Percentiles rank a stretch among this genome's conserved stretches.
Evolutionary conservation across 2,329 filamentous ascomycete species (phyloP).

Genomic region (Pseudogymnoascus sp.): DNA sequence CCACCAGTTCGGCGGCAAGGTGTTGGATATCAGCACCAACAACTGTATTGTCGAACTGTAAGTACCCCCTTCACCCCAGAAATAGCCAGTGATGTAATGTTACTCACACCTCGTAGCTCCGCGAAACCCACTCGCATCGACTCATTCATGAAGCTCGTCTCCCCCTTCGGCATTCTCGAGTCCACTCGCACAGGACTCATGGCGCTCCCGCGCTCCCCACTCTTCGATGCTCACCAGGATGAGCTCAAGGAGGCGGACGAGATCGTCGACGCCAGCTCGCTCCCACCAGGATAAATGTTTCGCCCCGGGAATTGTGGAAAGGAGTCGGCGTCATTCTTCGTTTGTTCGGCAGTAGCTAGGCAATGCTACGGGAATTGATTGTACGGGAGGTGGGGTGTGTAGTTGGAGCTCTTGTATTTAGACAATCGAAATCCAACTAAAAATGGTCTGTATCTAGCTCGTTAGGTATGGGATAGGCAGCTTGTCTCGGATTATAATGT

Average conservation of each 20-base stretch:
- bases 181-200: slow-evolving; percentile 93
- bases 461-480: slow-evolving; percentile 5
- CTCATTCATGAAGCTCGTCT: slow-evolving; percentile 92
- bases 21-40: slow-evolving; percentile 94
- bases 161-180: slow-evolving; percentile 92
- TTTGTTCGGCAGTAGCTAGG: slow-evolving; percentile 4
- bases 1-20: slow-evolving; percentile 96
- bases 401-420: slow-evolving; percentile 2
- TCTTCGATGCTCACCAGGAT: slow-evolving; percentile 67
- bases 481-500: slow-evolving; percentile 9
- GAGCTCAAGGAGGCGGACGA: slow-evolving; percentile 82
- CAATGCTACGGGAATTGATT: not conserved
- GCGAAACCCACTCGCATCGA: slow-evolving; percentile 92
- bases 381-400: slow-evolving; percentile 3
- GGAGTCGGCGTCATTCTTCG: slow-evolving; percentile 10
- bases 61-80: slow-evolving; percentile 33
- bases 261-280: slow-evolving; percentile 85
- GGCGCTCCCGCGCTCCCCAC: slow-evolving; percentile 88
- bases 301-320: not conserved
- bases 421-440: not conserved
- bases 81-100: not conserved
- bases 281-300: slow-evolving; percentile 71
- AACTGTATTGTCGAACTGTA: slow-evolving; percentile 98
- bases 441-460: slow-evolving; percentile 1
- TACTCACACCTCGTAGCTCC: slow-evolving; percentile 48